Percentiles rank a stretch among this genome's conserved stretches.
phyloP scores from a whole-genome alignment of 306 rosid species.

The Pterocarpus macrocarpus region DNA sequence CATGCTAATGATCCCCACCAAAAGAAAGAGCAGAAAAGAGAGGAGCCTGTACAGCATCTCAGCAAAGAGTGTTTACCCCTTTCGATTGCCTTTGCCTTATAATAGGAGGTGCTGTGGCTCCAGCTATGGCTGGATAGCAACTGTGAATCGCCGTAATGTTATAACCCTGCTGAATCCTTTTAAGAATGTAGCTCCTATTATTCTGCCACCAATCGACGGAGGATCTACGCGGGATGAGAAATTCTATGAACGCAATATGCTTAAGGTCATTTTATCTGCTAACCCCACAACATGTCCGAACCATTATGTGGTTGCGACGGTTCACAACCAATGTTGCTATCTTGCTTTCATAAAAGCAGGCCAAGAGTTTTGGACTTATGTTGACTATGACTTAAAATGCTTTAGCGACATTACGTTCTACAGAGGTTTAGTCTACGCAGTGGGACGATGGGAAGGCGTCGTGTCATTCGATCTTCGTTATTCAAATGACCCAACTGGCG shows the following conservation, averaged over 20 bases:
- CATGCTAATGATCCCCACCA: background rate
- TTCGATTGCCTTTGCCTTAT: background rate
- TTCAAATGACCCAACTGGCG: background rate
- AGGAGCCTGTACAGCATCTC: background rate
- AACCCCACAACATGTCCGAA: background rate
- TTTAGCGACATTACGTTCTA: too few species aligned
- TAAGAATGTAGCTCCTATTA: background rate
- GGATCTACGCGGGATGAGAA: too few species aligned
- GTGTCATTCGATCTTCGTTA: background rate
- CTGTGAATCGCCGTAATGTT: background rate
- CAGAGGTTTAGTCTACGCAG: background rate
- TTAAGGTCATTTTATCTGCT: background rate
- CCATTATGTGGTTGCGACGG: background rate
- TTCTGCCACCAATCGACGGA: background rate
- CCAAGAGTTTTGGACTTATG: background rate
- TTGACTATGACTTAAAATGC: background rate
- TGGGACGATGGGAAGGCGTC: background rate
- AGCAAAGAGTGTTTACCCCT: background rate
- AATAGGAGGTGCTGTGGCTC: background rate
- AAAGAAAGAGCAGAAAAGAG: background rate
- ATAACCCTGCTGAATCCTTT: background rate
- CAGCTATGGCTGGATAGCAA: constrained; percentile 20
- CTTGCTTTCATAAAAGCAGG: background rate
- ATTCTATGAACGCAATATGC: background rate
- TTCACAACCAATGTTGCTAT: background rate